phyloP scores from a whole-genome alignment of 2,329 filamentous ascomycete genomes.

The Aspergillus sergii region DNA sequence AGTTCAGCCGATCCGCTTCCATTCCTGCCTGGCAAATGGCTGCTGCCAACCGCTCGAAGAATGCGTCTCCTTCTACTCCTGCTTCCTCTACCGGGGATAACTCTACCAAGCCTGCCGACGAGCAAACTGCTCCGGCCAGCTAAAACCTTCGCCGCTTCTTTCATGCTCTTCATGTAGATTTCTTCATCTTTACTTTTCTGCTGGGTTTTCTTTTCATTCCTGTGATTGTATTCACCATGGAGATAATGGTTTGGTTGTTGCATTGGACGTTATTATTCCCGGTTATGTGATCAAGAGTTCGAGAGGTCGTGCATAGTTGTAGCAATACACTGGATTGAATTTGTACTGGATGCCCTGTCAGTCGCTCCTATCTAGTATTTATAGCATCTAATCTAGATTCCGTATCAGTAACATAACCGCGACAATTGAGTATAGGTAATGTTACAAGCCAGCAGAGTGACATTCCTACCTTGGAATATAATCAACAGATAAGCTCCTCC shows the following conservation, averaged over 20 bases:
- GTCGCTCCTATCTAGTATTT: neutral
- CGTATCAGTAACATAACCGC: neutral
- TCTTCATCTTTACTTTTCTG: neutral
- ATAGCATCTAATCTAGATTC: neutral
- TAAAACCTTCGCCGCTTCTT: conserved; percentile 17
- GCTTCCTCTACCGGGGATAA: conserved; percentile 22
- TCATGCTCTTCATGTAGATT: conserved; percentile 13
- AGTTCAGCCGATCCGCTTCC: conserved; percentile 59
- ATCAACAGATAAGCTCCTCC: neutral
- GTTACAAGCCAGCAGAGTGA: too few relatives aligned
- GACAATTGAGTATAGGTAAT: neutral
- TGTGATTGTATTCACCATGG: conserved; percentile 28
- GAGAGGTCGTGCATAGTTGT: neutral
- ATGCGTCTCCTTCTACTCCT: conserved; percentile 30
- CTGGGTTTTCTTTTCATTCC: conserved; percentile 19
- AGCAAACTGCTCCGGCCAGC: conserved; percentile 35
- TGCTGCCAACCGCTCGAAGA: conserved; percentile 58
- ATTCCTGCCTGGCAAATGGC: conserved; percentile 83
- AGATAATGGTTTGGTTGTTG: conserved; percentile 3
- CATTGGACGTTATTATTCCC: neutral
- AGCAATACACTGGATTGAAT: neutral
- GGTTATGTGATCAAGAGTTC: neutral
- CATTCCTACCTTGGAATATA: neutral
- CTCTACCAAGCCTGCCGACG: conserved; percentile 22
- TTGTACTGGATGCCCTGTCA: neutral